Evolutionary conservation across 306 rosid genomes (phyloP).

Genomic region (Lablab purpureus): DNA sequence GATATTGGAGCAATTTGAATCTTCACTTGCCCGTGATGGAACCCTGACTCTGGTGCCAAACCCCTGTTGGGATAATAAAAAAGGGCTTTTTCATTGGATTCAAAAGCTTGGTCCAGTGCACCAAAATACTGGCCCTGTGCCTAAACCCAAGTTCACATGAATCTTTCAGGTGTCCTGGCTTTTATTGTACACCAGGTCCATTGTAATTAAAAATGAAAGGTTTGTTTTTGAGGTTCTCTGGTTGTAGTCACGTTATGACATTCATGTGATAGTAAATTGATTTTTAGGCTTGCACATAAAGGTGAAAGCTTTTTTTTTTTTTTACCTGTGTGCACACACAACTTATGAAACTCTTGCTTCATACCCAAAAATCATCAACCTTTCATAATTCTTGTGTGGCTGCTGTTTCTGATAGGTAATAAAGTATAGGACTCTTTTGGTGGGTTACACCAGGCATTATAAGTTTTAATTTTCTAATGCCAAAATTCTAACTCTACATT

Average conservation of each 20-base stretch:
- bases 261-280: conserved; percentile 54
- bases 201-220: conserved; percentile 70
- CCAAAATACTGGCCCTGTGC: conserved; percentile 58
- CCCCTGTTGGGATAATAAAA: conserved; percentile 73
- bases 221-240: conserved; percentile 56
- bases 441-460: too few species aligned
- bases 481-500: too few species aligned
- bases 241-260: conserved; percentile 49
- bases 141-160: conserved; percentile 86
- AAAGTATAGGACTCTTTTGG: background rate
- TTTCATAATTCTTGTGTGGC: background rate
- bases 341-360: conserved; percentile 25
- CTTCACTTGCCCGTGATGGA: conserved; percentile 77
- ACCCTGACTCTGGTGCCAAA: conserved; percentile 61
- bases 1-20: conserved; percentile 80
- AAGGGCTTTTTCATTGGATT: conserved; percentile 89
- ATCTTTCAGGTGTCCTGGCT: conserved; percentile 54
- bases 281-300: conserved; percentile 52
- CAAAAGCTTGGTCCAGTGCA: conserved; percentile 85
- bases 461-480: too few species aligned
- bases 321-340: conserved; percentile 27
- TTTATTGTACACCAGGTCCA: conserved; percentile 60
- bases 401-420: background rate
- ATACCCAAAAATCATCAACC: background rate
- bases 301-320: conserved; percentile 45